Base-by-base conservation (phyloP, 495 filamentous ascomycete species). In the Podospora australis region DNA sequence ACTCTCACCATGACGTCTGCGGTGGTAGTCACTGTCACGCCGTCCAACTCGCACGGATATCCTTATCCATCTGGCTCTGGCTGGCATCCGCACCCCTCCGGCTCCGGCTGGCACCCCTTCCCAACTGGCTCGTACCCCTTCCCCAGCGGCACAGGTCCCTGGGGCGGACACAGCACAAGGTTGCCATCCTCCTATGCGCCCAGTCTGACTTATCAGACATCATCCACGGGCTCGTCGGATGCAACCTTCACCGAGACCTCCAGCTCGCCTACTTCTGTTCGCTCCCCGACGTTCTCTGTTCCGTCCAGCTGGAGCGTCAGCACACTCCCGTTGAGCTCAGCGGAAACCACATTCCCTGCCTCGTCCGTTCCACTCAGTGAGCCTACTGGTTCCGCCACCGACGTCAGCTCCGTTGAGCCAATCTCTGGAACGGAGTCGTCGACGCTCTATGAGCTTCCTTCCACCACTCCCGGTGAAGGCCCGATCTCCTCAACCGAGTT, bases 121-220 rank as follows among this genome's bases (percentile, higher is more conserved):
- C 47, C 42, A 1, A 43, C 44, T 9, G 39, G 40, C 25, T 28
- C 45, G 17, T 23, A 21, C 20, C 20, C 22, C 17, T 6, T 43
- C 22, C 40, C 40, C 5, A 29, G 9, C 24, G 23, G 38, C 25
- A 50, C 38, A 2, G 42, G 43, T 3, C 49, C 42, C 5, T 45
- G 41, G 3, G 29, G 29, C 20, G 25, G 38, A 17, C 13, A 6
- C 4, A 32, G 29, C 28, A 36, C 36, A 1, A 16, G 10, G 2
- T 2, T 4, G 7, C 6, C 46, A 4, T 21, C 30, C 6, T 35
- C 51, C 5, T 50, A 55, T 14, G 36, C 46, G 13, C 36, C 38
- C n/a, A 55, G 42, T 25, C 21, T 55, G 29, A 55, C 52, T 6
- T 55, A 55, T 19, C 36, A 29, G 30, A 50, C 46, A 5, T 46